Base-by-base conservation (phyloP, 23 red algal species). In the Gracilaria domingensis region DNA sequence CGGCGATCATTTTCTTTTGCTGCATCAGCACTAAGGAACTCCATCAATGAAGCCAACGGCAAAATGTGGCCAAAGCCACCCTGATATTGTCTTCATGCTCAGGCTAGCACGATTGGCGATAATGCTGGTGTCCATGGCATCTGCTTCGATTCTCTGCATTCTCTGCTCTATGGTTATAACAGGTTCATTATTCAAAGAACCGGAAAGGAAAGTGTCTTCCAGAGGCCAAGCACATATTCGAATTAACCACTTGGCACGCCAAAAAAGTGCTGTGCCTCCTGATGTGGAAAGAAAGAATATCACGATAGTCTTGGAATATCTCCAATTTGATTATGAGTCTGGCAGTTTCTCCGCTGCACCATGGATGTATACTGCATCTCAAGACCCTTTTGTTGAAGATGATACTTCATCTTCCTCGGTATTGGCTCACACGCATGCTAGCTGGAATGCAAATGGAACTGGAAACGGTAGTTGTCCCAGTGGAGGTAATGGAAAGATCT, bases 401-500 rank as follows among this genome's bases (percentile, higher is more conserved):
- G 7, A 8, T 6, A 70, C 82, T 16, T 66, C 51, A 36, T 32
- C 81, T 44, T 40, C 61, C 21, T 9, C 66, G 8, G 50, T 80
- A 32, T 54, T 79, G 28, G 92, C 92, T 38, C 78, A 94, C 54
- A 87, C 82, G 8, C 51, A 72, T 37, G 55, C 88, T 12, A 81
- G 51, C 12, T 94, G 83, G 83, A 94, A 94, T 72, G 49, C 14
- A 20, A 60, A 94, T 50, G 92, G 92, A 47, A 87, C 25, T 30
- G 92, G 92, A 44, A 82, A 81, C 49, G 82, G 82, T 40, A 75
- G 54, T 50, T 94, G 92, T 42, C 11, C 38, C 3, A 87, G 83
- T 60, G 83, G 75, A 1, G 92, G 92, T 12, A 88, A 65, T 83
- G 92, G 92, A 42, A 87, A 64, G 74, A 55, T 82, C 50, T 88